These are phyloP conservation scores for Lichtheimia corymbifera DNA, from an alignment of 371 early-diverging fungal species.

Conservation along the genomic window DNA sequence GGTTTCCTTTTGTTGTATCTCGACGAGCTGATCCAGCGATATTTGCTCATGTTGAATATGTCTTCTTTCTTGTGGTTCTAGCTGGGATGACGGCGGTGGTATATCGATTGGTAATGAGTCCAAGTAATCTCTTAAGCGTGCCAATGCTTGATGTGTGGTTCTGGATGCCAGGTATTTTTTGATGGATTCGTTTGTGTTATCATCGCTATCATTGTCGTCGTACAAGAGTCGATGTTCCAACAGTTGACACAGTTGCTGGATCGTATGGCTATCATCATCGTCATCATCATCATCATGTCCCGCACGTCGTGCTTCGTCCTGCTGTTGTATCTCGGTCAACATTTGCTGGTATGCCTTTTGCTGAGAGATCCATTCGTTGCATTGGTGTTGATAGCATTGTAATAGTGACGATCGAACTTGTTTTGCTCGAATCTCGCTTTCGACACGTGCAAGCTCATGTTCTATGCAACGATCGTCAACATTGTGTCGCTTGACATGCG, in stretches of 20 bases:
- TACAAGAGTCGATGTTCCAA: background rate
- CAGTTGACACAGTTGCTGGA: background rate
- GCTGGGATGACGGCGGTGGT: background rate
- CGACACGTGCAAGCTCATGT: background rate
- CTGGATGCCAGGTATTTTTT: background rate
- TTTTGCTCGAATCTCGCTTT: background rate
- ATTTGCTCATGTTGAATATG: background rate
- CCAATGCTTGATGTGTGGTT: background rate
- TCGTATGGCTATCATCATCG: background rate
- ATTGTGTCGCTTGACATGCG: background rate
- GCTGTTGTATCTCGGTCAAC: background rate
- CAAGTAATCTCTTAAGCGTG: background rate
- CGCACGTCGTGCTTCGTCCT: background rate
- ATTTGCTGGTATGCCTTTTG: background rate
- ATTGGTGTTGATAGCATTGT: background rate
- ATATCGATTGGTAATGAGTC: background rate
- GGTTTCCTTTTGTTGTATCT: background rate
- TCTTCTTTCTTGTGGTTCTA: background rate
- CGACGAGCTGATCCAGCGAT: background rate
- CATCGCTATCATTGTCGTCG: background rate
- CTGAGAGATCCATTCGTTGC: background rate
- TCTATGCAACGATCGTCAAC: background rate
- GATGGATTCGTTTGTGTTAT: background rate
- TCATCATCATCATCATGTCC: background rate
- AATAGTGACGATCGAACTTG: slow-evolving; percentile 1